These are phyloP conservation scores for Crithidia sp. DNA, from an alignment of 208 protist species.

Conservation along the genomic window DNA sequence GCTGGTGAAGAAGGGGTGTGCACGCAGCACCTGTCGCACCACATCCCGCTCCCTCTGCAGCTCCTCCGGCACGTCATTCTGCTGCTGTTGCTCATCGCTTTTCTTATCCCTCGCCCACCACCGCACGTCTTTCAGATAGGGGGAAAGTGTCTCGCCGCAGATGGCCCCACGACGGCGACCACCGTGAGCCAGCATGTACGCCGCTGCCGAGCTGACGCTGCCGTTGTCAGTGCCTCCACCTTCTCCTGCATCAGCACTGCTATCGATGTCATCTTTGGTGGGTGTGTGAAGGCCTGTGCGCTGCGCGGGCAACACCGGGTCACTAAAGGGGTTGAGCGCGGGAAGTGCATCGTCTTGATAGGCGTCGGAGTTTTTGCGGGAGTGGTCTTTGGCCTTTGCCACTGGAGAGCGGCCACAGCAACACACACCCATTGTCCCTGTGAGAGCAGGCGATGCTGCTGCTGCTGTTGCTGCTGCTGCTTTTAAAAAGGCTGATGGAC, in stretches of 20 bases:
- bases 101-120: background rate
- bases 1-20: constrained; percentile 15
- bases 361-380: background rate
- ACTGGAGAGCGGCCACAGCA: constrained; percentile 1
- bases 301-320: background rate
- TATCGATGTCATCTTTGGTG: background rate
- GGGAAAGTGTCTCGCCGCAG: constrained; percentile 1
- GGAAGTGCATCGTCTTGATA: background rate
- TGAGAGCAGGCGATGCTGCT: background rate
- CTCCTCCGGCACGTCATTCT: background rate
- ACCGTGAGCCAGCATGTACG: background rate
- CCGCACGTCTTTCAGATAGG: background rate
- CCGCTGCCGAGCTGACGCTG: background rate
- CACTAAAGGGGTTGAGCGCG: background rate
- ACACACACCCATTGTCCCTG: background rate
- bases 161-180: constrained; percentile 12
- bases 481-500: too few relatives aligned
- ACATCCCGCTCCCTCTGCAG: background rate
- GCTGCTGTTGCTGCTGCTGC: too few relatives aligned
- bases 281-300: background rate
- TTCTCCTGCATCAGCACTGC: background rate
- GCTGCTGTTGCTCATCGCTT: too few relatives aligned
- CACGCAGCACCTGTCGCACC: background rate
- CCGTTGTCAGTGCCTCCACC: background rate
- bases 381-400: background rate